phyloP scores from a whole-genome alignment of 495 filamentous ascomycete genomes.

The Penicillium lagena region DNA sequence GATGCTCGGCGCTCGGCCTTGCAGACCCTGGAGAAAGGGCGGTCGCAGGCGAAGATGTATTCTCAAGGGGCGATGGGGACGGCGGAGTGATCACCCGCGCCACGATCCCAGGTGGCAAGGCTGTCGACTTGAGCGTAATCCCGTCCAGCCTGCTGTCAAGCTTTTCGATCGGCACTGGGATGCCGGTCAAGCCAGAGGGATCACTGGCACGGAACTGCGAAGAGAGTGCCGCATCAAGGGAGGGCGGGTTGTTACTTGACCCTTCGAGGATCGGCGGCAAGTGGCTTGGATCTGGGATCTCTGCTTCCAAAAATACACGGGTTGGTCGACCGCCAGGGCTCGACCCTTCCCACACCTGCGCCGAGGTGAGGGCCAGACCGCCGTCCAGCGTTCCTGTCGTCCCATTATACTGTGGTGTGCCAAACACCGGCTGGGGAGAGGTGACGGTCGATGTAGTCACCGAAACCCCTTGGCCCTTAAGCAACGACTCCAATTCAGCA shows the following conservation, averaged over 20 bases:
- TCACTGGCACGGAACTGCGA: constrained; percentile 25
- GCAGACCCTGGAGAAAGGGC: constrained; percentile 15
- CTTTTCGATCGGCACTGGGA: constrained; percentile 41
- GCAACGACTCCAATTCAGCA: constrained; percentile 27
- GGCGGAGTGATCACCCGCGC: constrained; percentile 42
- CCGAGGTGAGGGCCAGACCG: constrained; percentile 6
- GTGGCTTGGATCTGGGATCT: constrained; percentile 16
- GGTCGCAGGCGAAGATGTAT: constrained; percentile 19
- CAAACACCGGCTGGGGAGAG: constrained; percentile 2
- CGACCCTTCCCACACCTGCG: constrained; percentile 40
- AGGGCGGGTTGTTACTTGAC: constrained; percentile 14
- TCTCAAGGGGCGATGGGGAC: constrained; percentile 27
- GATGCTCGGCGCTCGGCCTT: constrained; percentile 22
- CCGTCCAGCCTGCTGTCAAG: constrained; percentile 43
- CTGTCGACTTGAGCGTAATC: constrained; percentile 42
- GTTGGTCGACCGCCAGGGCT: constrained; percentile 33
- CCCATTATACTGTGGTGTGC: constrained; percentile 5
- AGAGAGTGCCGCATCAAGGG: constrained; percentile 39
- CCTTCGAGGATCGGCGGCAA: constrained; percentile 17
- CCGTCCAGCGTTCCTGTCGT: not conserved
- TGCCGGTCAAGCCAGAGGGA: constrained; percentile 9
- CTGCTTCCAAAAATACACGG: constrained; percentile 34
- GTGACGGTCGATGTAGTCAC: not conserved
- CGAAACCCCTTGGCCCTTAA: constrained; percentile 15
- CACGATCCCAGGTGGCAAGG: constrained; percentile 34